phyloP scores from a whole-genome alignment of 208 protist genomes.

The Jaenimonas drosophilae region DNA sequence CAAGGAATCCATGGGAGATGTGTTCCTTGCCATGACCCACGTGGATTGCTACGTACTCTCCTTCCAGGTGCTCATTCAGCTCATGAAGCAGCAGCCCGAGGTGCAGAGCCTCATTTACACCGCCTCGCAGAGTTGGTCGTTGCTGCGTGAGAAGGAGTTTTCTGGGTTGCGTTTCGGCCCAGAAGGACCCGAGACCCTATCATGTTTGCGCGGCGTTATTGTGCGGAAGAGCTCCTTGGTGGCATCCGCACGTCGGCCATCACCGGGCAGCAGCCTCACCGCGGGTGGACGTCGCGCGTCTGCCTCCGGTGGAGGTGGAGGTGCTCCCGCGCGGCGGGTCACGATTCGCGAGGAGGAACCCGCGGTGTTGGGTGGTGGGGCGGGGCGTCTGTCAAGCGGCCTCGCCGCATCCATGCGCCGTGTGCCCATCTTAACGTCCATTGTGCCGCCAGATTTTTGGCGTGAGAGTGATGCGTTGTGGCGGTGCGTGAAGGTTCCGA shows the following conservation, averaged over 20 bases:
- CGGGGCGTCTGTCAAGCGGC: background rate
- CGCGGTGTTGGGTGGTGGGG: background rate
- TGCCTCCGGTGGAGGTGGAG: too few species aligned
- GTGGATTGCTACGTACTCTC: conserved; percentile 70
- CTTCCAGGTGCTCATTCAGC: conserved; percentile 59
- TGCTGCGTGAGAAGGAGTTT: conserved; percentile 32
- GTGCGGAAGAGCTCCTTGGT: background rate
- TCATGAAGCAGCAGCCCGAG: conserved; percentile 70
- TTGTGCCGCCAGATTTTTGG: conserved; percentile 21
- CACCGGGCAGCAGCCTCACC: background rate
- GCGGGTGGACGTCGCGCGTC: too few species aligned
- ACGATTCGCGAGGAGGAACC: conserved; percentile 23
- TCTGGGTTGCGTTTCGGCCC: conserved; percentile 35
- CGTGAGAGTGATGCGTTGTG: conserved; percentile 21
- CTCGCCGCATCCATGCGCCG: background rate
- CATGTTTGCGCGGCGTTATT: conserved; percentile 17
- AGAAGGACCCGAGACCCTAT: conserved; percentile 3
- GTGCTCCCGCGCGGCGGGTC: conserved; percentile 16
- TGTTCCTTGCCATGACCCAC: conserved; percentile 52
- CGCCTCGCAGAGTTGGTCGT: conserved; percentile 28
- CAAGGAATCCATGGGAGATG: conserved; percentile 34
- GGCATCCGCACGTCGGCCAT: background rate
- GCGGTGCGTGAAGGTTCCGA: conserved; percentile 22
- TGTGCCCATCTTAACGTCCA: conserved; percentile 33
- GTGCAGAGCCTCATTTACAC: conserved; percentile 39